Conservation (phyloP, 768 basidiomycete species). For the Crepidotus variabilis region DNA sequence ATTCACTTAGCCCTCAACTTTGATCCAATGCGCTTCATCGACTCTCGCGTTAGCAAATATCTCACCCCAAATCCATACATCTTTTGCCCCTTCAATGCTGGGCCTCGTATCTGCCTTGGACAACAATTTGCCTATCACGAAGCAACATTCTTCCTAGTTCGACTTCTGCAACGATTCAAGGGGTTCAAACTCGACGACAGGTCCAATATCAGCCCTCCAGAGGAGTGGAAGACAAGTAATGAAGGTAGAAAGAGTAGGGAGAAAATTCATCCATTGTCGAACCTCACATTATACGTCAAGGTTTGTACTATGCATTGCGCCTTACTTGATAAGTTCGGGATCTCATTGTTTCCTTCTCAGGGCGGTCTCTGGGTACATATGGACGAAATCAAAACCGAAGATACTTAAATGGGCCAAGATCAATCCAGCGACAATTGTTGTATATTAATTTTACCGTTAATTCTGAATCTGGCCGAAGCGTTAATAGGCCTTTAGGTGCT, state of each 20-base stretch:
- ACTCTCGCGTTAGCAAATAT: slow-evolving; percentile 42
- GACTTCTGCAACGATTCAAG: slow-evolving; percentile 47
- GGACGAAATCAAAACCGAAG: slow-evolving; percentile 5
- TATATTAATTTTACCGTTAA: too few relatives aligned
- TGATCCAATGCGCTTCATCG: slow-evolving; percentile 56
- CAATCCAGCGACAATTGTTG: too few relatives aligned
- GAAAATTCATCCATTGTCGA: slow-evolving; percentile 28
- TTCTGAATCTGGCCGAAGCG: too few relatives aligned
- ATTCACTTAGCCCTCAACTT: slow-evolving; percentile 34
- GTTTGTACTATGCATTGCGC: slow-evolving; percentile 9
- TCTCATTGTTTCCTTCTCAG: slow-evolving; percentile 10
- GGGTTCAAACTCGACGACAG: slow-evolving; percentile 40
- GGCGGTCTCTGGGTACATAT: slow-evolving; percentile 29
- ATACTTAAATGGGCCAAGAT: too few relatives aligned
- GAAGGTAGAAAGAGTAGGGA: slow-evolving; percentile 35
- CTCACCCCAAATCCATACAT: slow-evolving; percentile 40
- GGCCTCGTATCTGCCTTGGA: slow-evolving; percentile 34
- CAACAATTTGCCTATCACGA: slow-evolving; percentile 55
- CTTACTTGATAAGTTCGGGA: slow-evolving; percentile 6
- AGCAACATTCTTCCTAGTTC: slow-evolving; percentile 50
- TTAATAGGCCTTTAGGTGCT: too few relatives aligned
- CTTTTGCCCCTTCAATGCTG: slow-evolving; percentile 38
- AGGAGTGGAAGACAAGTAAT: slow-evolving; percentile 32
- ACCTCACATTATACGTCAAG: slow-evolving; percentile 42
- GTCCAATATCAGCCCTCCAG: slow-evolving; percentile 34